These are phyloP conservation scores for Plasmodium adleri DNA, from an alignment of 169 alveolate genomes.

Conservation along the genomic window DNA sequence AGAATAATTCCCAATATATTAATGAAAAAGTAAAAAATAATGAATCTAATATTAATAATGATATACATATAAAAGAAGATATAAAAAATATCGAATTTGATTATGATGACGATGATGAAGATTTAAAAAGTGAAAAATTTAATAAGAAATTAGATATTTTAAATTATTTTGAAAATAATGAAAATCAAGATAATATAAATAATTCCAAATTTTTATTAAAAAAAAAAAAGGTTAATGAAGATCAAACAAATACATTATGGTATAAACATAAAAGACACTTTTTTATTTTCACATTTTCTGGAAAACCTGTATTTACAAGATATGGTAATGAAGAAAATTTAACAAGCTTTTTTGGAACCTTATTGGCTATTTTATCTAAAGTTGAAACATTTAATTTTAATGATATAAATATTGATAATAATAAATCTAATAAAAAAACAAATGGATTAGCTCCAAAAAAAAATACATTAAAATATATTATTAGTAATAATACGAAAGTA, in stretches of 20 bases:
- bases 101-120: conserved; percentile 11
- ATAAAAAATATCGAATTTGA: too few species aligned
- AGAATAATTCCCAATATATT: too few species aligned
- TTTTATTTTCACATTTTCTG: conserved; percentile 88
- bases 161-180: conserved; percentile 37
- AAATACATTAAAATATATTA: conserved; percentile 77
- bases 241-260: conserved; percentile 79
- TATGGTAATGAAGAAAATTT: conserved; percentile 86
- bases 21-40: too few species aligned
- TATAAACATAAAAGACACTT: conserved; percentile 85
- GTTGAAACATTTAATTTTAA: conserved; percentile 79
- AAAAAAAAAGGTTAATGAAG: conserved; percentile 73
- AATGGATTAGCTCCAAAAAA: conserved; percentile 19
- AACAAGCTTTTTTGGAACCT: conserved; percentile 77
- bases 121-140: conserved; percentile 32
- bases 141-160: conserved; percentile 19
- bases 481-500: conserved; percentile 80
- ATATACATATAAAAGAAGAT: too few species aligned
- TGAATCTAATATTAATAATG: too few species aligned
- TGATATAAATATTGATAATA: conserved; percentile 57
- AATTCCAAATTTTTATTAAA: conserved; percentile 56
- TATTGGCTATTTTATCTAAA: conserved; percentile 88
- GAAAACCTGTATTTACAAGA: conserved; percentile 89
- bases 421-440: conserved; percentile 26
- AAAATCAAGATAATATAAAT: conserved; percentile 33